Percentiles rank a stretch among this genome's conserved stretches.
phyloP scores from a whole-genome alignment of 768 basidiomycete species.

The Lactifluus hygrophoroides region DNA sequence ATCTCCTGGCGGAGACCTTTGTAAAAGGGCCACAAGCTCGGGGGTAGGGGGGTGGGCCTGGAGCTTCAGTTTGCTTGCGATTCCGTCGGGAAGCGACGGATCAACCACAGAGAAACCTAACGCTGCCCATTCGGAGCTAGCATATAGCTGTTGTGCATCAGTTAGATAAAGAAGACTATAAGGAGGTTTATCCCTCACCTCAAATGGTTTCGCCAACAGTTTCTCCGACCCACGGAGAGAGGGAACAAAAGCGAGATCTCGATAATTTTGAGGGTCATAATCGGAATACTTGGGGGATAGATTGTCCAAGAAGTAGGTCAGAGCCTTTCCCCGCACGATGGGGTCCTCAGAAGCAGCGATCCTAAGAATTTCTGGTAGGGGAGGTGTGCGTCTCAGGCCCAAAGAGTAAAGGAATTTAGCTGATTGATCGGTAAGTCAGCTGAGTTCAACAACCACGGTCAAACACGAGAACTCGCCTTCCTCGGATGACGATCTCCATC shows the following conservation, averaged over 20 bases:
- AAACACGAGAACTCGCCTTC: constrained; percentile 50
- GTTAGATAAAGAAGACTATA: neutral
- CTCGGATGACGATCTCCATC: constrained; percentile 76
- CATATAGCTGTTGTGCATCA: constrained; percentile 52
- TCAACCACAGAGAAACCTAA: constrained; percentile 74
- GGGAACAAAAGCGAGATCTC: constrained; percentile 69
- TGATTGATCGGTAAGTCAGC: constrained; percentile 25
- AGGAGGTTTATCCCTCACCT: constrained; percentile 37
- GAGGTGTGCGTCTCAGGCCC: constrained; percentile 61
- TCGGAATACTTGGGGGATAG: constrained; percentile 48
- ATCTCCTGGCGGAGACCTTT: constrained; percentile 49
- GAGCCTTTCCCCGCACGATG: constrained; percentile 46
- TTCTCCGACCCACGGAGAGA: constrained; percentile 45
- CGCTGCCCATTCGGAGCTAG: constrained; percentile 52
- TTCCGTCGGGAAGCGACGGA: constrained; percentile 42
- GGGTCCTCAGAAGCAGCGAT: constrained; percentile 55
- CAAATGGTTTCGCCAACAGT: constrained; percentile 52
- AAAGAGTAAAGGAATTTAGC: constrained; percentile 74
- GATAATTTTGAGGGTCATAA: constrained; percentile 49
- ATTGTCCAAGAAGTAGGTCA: constrained; percentile 81
- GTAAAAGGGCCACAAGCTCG: constrained; percentile 50
- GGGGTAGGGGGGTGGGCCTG: constrained; percentile 57
- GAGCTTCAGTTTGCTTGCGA: constrained; percentile 56
- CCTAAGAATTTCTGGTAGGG: constrained; percentile 53
- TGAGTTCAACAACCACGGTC: neutral